Conservation (phyloP, 164 flowering plant genomes). For the Buxus sempervirens region DNA sequence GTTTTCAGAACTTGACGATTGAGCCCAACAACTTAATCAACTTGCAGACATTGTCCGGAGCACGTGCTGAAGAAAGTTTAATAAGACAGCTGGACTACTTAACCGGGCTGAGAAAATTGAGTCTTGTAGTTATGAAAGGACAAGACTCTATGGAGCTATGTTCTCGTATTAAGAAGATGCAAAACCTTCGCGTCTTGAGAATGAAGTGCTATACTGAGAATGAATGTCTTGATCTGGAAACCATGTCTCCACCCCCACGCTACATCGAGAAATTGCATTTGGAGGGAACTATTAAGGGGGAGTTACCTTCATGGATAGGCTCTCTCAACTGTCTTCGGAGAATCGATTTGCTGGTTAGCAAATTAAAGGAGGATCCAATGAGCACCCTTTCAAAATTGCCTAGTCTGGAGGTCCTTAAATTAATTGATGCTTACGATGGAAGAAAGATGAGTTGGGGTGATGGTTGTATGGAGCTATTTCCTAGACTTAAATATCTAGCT, state of each 20-base stretch:
- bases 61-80: background rate
- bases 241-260: conserved; percentile 1
- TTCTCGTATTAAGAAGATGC: background rate
- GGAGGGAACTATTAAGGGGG: background rate
- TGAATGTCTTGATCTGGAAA: conserved; percentile 3
- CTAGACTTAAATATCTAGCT: background rate
- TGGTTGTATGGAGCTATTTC: background rate
- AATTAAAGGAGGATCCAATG: background rate
- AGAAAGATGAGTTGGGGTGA: background rate
- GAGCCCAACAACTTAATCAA: background rate
- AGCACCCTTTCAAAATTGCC: background rate
- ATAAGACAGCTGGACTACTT: background rate
- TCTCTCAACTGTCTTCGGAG: background rate
- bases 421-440: background rate
- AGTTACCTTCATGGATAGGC: conserved; percentile 5
- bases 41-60: conserved; percentile 6
- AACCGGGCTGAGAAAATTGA: conserved; percentile 5
- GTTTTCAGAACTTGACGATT: too few relatives aligned
- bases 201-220: background rate
- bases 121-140: background rate
- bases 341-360: background rate
- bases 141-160: background rate
- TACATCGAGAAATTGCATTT: conserved; percentile 1
- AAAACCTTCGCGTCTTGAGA: background rate
- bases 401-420: background rate